Percentiles rank a stretch among this genome's conserved stretches.
Conservation (phyloP, 495 filamentous ascomycete genomes). For the Xylaria cubensis region DNA sequence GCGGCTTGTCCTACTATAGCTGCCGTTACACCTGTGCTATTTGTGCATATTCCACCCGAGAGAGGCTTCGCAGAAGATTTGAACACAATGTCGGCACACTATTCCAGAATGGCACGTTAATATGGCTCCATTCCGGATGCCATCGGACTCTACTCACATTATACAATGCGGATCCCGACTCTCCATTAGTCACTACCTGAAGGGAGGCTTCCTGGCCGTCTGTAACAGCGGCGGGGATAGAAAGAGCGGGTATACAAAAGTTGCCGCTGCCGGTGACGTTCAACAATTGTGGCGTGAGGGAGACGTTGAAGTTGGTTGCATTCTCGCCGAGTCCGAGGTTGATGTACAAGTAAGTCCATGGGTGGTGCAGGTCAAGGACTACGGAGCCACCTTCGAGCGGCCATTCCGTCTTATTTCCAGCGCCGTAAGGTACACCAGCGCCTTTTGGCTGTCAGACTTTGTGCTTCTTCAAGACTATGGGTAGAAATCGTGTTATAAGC, state of each 20-base stretch:
- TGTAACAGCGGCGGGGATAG: slow-evolving; percentile 49
- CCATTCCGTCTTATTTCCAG: slow-evolving; percentile 66
- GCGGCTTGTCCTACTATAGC: slow-evolving; percentile 29
- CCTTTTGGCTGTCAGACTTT: slow-evolving; percentile 45
- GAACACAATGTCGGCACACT: slow-evolving; percentile 72
- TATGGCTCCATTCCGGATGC: background rate
- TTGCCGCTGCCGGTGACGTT: slow-evolving; percentile 68
- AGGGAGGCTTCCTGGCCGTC: slow-evolving; percentile 61
- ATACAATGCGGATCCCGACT: slow-evolving; percentile 60
- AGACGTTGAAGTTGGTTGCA: slow-evolving; percentile 65
- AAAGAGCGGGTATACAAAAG: slow-evolving; percentile 61
- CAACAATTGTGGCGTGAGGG: slow-evolving; percentile 55
- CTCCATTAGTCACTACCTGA: slow-evolving; percentile 63
- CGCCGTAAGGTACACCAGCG: slow-evolving; percentile 58
- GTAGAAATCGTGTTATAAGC: slow-evolving; percentile 3
- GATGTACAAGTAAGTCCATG: slow-evolving; percentile 64
- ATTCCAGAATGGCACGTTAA: slow-evolving; percentile 14
- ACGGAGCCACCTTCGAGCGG: slow-evolving; percentile 63
- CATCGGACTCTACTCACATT: slow-evolving; percentile 55
- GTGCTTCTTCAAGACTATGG: slow-evolving; percentile 5
- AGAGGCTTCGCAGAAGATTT: slow-evolving; percentile 49
- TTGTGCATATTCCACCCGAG: slow-evolving; percentile 53
- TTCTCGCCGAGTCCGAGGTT: slow-evolving; percentile 66
- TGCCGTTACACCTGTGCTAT: slow-evolving; percentile 47
- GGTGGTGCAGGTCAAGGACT: slow-evolving; percentile 58